Evolutionary conservation across 768 basidiomycete genomes (phyloP).

Genomic region (Udeniomyces megalosporus): DNA sequence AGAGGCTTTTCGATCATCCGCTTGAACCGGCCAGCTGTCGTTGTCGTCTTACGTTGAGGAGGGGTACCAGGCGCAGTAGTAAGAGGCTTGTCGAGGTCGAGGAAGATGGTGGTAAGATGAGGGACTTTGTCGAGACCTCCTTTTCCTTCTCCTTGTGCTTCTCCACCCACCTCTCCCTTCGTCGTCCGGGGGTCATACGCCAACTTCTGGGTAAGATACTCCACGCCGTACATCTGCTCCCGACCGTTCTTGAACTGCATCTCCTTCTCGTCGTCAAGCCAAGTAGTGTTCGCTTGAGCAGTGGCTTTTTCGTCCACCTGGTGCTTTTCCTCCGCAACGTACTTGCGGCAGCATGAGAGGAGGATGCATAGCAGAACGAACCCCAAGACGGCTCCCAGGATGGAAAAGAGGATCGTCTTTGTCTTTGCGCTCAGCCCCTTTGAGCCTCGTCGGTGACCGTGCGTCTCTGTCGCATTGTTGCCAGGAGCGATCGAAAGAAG

Average conservation of each 20-base stretch:
- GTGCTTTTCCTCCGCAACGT: not conserved
- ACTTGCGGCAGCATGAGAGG: slow-evolving; percentile 6
- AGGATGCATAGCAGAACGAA: slow-evolving; percentile 10
- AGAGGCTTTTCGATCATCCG: not conserved
- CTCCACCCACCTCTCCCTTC: not conserved
- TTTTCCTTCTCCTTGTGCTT: not conserved
- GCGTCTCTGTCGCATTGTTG: not conserved
- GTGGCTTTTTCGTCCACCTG: not conserved
- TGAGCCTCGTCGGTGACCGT: not conserved
- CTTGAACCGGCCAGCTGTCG: not conserved
- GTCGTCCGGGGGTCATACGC: not conserved
- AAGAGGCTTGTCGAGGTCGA: not conserved
- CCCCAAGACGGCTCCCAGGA: slow-evolving; percentile 13
- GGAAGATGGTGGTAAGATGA: not conserved
- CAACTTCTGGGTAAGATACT: slow-evolving; percentile 16
- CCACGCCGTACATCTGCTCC: slow-evolving; percentile 21
- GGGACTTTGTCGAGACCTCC: not conserved
- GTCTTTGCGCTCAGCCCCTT: not conserved
- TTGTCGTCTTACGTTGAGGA: not conserved
- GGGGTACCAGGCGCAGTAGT: not conserved
- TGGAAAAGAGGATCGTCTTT: slow-evolving; percentile 1
- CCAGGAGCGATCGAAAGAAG: slow-evolving; percentile 10
- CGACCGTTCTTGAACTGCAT: not conserved
- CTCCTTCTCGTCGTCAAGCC: slow-evolving; percentile 5
- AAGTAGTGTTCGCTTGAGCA: not conserved